Evolutionary conservation across 1,284 basidiomycete genomes (phyloP), one percentile per base, ranked within the genome.

Genomic region (Leccinum proliferum): DNA sequence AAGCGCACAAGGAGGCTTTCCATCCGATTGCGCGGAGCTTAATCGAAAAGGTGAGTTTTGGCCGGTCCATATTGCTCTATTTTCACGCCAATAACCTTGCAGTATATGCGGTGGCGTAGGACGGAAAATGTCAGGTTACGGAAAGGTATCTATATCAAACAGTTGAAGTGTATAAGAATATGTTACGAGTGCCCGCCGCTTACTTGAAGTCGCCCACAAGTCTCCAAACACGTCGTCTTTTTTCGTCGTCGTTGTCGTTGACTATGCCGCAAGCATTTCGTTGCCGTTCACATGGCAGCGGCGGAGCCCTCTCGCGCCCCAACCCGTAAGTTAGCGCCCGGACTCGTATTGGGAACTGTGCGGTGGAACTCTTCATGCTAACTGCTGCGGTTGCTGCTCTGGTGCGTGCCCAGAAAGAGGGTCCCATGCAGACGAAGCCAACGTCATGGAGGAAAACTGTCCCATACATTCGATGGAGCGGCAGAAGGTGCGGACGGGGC

Each of bases 151-250:
- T 41, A 25, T 25, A 25, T 25, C 25, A 25, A 25, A 25, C 25
- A 48, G 18, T 48, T 7, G 18, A 48, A 41, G 39, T 41, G 7
- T 41, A 14, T 41, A 41, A 41, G 14, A 41, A 41, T 41, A 15
- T 41, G 39, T 41, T 41, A 41, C 7, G 39, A 41, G 14, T 15
- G 6, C 39, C 39, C 25, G 25, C 3, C 39, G 2, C 18, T 72
- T 80, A 89, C 79, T 90, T 91, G 75, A 90, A 90, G 50, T 87
- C 83, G 57, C 88, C 90, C 90, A 92, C 57, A 92, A 73, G 73
- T 92, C 90, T 4, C 88, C 88, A 71, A 92, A 92, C 5, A 79
- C 84, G 69, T 92, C 90, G 67, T 92, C 88, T 72, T 90, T 88
- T 79, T 89, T 88, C 68, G 79, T 75, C 55, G 69, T 55, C 29